A percentile compares a stretch with the other conserved stretches of the same genome.
Evolutionary conservation across 1,284 basidiomycete species (phyloP).

Genomic region (Marasmius oreades): DNA sequence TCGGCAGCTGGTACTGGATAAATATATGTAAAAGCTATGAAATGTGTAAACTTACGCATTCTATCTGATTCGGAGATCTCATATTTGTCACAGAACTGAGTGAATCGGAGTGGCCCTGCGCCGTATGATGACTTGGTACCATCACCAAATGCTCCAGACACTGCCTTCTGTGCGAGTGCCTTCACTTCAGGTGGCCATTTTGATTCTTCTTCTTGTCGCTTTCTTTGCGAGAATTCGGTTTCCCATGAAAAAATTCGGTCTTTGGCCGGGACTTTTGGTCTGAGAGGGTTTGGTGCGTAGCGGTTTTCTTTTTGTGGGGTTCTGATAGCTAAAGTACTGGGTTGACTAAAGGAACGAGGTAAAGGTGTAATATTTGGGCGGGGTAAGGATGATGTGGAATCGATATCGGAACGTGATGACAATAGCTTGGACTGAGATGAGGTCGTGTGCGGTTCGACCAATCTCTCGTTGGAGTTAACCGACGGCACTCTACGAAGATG

Average conservation of each 20-base stretch:
- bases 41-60: constrained; percentile 21
- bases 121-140: constrained; percentile 25
- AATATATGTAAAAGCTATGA: background rate
- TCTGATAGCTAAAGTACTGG: no score
- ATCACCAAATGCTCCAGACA: background rate
- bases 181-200: background rate
- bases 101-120: constrained; percentile 28
- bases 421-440: no score
- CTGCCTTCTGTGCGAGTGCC: background rate
- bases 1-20: constrained; percentile 18
- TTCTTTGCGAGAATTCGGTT: no score
- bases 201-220: background rate
- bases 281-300: no score
- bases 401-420: no score
- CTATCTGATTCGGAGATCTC: constrained; percentile 21
- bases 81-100: constrained; percentile 29
- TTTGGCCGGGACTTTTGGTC: no score
- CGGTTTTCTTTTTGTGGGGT: no score
- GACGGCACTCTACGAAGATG: no score
- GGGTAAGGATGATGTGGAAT: background rate
- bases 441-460: no score
- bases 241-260: no score
- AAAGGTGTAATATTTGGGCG: background rate
- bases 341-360: no score
- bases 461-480: no score